Conservation (phyloP, 495 filamentous ascomycete species). For the Daldinia grandis region DNA sequence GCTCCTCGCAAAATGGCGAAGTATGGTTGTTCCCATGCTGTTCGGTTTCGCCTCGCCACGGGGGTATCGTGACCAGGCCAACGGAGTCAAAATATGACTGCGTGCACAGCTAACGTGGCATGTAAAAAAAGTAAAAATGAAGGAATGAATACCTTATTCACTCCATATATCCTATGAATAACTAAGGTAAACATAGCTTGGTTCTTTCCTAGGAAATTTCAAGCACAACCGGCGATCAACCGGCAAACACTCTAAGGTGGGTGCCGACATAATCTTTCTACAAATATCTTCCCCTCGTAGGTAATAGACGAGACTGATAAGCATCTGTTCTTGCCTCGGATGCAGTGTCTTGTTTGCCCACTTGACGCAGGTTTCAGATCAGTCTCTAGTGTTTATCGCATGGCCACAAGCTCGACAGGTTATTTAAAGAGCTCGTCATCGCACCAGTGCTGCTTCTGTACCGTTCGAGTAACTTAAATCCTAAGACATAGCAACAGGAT, state of each 20-base stretch:
- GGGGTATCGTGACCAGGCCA: neutral
- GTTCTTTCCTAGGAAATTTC: neutral
- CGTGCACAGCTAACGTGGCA: neutral
- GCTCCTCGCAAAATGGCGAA: no score
- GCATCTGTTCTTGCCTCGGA: neutral
- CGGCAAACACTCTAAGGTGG: neutral
- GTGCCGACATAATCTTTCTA: neutral
- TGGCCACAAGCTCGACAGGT: neutral
- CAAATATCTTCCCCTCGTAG: neutral
- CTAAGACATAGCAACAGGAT: neutral
- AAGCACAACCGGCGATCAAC: neutral
- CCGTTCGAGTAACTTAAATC: neutral
- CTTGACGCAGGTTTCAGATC: constrained; percentile 14
- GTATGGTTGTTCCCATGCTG: no score
- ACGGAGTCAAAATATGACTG: neutral
- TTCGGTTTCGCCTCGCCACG: no score
- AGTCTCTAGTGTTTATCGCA: neutral
- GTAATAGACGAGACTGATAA: neutral
- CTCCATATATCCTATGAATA: no score
- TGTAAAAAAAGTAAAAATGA: neutral
- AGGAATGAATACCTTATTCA: no score
- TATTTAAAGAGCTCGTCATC: neutral
- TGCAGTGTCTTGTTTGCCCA: neutral
- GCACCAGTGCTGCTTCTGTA: neutral
- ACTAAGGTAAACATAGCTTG: neutral